A percentile compares a stretch with the other conserved stretches of the same genome.
phyloP scores from a whole-genome alignment of 257 asterid species.

The Solanum clarkiae region DNA sequence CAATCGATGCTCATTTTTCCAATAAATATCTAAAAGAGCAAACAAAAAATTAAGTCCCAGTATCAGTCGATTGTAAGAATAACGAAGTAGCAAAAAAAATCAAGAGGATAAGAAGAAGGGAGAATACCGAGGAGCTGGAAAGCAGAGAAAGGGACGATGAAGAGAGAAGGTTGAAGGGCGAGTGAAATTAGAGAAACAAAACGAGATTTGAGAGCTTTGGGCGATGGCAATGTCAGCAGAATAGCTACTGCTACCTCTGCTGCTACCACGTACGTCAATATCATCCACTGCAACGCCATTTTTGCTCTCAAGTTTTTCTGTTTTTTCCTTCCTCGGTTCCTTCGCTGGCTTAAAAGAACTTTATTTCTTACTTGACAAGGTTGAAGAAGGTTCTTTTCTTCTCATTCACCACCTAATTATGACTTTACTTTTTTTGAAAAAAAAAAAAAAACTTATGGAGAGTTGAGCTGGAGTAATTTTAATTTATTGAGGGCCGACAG shows the following conservation, averaged over 20 bases:
- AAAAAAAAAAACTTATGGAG: too few species aligned
- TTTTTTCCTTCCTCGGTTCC: background rate
- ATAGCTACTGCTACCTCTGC: conserved; percentile 72
- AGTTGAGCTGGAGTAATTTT: too few species aligned
- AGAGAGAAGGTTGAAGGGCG: conserved; percentile 68
- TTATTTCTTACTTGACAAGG: background rate
- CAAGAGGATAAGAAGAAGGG: background rate
- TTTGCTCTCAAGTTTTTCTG: background rate
- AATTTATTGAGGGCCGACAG: too few species aligned
- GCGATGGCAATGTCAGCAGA: conserved; percentile 60
- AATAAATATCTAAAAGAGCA: conserved; percentile 51
- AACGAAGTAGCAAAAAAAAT: background rate
- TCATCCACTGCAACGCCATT: conserved; percentile 86
- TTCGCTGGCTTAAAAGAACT: background rate
- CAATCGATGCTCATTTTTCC: conserved; percentile 84
- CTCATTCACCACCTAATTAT: too few species aligned
- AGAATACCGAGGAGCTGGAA: conserved; percentile 78
- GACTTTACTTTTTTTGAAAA: too few species aligned
- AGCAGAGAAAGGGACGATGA: conserved; percentile 65
- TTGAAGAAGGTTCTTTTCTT: background rate
- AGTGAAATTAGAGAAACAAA: conserved; percentile 51
- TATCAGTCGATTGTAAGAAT: background rate
- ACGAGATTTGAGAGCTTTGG: conserved; percentile 50
- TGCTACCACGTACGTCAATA: conserved; percentile 71
- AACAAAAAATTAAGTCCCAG: background rate